A percentile compares a stretch with the other conserved stretches of the same genome.
Conservation (phyloP, 2,329 filamentous ascomycete species). For the Pestalotiopsis sp. region DNA sequence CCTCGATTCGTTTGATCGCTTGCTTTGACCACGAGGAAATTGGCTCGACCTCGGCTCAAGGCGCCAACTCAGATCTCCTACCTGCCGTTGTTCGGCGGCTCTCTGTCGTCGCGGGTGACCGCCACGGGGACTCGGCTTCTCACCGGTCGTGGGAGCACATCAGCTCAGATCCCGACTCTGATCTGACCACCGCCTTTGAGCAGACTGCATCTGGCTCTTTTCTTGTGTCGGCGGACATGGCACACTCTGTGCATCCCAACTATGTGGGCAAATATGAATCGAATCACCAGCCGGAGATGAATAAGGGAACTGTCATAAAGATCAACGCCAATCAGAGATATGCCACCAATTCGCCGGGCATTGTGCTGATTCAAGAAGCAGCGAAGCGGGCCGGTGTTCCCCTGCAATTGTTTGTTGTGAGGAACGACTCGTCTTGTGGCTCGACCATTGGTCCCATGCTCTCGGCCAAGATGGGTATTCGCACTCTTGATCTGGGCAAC, state of each 20-base stretch:
- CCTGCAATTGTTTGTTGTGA: slow-evolving; percentile 91
- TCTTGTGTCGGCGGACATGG: slow-evolving; percentile 96
- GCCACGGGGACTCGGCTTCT: slow-evolving; percentile 48
- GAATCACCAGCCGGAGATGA: slow-evolving; percentile 91
- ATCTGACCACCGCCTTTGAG: slow-evolving; percentile 82
- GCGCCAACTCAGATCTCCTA: slow-evolving; percentile 88
- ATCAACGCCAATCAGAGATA: slow-evolving; percentile 98
- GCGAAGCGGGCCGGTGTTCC: slow-evolving; percentile 77
- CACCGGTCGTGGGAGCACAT: slow-evolving; percentile 66
- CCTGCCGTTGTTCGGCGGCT: slow-evolving; percentile 85
- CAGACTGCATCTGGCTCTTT: slow-evolving; percentile 91
- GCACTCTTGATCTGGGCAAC: slow-evolving; percentile 92
- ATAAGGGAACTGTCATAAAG: slow-evolving; percentile 89
- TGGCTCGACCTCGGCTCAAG: slow-evolving; percentile 88
- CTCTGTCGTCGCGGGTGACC: slow-evolving; percentile 71
- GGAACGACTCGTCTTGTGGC: slow-evolving; percentile 92
- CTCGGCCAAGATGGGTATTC: slow-evolving; percentile 79
- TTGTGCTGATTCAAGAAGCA: slow-evolving; percentile 87
- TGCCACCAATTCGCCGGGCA: slow-evolving; percentile 93
- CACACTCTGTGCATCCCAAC: slow-evolving; percentile 94
- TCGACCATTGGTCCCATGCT: slow-evolving; percentile 98
- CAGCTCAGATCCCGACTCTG: slow-evolving; percentile 55
- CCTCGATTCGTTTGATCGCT: slow-evolving; percentile 84
- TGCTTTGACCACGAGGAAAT: slow-evolving; percentile 99
- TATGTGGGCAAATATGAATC: slow-evolving; percentile 90